Conservation (phyloP, 2,329 filamentous ascomycete genomes). For the Penicillium expansum region DNA sequence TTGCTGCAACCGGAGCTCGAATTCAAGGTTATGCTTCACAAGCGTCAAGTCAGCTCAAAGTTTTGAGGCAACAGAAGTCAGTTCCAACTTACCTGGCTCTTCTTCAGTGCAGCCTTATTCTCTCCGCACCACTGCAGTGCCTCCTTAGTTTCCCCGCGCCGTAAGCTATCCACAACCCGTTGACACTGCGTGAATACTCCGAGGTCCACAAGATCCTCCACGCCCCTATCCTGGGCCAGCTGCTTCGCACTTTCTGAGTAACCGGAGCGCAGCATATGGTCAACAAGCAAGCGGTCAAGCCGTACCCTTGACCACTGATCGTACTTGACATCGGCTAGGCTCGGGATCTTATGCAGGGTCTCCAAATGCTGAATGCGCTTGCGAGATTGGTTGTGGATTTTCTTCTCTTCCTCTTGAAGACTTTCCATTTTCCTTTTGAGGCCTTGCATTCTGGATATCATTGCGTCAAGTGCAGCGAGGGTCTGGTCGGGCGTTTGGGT, state of each 20-base stretch:
- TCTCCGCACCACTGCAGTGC: constrained; percentile 88
- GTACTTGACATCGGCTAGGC: constrained; percentile 87
- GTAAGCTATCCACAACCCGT: constrained; percentile 70
- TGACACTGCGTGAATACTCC: constrained; percentile 83
- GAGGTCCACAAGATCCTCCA: constrained; percentile 81
- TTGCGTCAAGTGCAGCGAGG: constrained; percentile 76
- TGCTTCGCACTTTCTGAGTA: constrained; percentile 74
- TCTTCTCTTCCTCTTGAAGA: constrained; percentile 75
- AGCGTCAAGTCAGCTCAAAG: background rate
- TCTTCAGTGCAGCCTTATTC: constrained; percentile 88
- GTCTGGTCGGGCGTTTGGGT: constrained; percentile 65
- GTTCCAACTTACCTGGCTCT: constrained; percentile 64
- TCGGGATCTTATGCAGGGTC: constrained; percentile 74
- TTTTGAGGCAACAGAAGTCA: background rate
- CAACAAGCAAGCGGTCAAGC: constrained; percentile 82
- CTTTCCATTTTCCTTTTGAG: constrained; percentile 82
- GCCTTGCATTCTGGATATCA: constrained; percentile 79
- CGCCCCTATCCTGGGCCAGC: constrained; percentile 70
- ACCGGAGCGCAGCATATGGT: constrained; percentile 83
- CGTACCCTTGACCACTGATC: constrained; percentile 82
- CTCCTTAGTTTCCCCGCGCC: constrained; percentile 68
- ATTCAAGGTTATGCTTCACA: constrained; percentile 74
- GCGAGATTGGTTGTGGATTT: constrained; percentile 70
- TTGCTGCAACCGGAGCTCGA: constrained; percentile 88
- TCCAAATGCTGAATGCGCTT: constrained; percentile 78